Conservation (phyloP, 352 stramenopile genomes). For the Globisporangium mamillatum region DNA sequence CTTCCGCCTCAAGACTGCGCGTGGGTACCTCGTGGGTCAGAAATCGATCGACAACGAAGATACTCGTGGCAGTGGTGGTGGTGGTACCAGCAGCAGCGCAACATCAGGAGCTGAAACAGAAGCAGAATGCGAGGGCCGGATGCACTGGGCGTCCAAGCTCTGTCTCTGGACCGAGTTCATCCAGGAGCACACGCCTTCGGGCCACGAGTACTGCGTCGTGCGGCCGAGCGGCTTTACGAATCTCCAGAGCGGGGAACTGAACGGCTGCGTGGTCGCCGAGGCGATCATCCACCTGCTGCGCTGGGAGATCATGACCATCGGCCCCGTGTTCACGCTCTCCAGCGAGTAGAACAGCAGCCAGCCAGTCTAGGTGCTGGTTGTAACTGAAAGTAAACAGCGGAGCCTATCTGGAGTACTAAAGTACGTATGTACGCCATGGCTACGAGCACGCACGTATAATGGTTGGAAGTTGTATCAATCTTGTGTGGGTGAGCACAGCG, state of each 20-base stretch:
- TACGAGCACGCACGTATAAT: no score
- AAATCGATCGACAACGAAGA: constrained; percentile 26
- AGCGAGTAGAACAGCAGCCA: background rate
- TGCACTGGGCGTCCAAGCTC: constrained; percentile 6
- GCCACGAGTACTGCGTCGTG: constrained; percentile 25
- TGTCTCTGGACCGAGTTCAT: constrained; percentile 16
- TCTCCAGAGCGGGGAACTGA: constrained; percentile 9
- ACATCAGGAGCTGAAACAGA: background rate
- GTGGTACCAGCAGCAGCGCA: background rate
- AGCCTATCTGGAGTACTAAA: no score
- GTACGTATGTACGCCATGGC: no score
- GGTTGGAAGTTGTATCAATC: no score
- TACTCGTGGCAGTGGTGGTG: background rate
- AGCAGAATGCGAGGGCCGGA: constrained; percentile 13
- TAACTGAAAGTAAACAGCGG: no score
- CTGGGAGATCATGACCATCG: constrained; percentile 57
- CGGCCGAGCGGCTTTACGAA: constrained; percentile 12
- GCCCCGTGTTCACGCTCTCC: constrained; percentile 29
- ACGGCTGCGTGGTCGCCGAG: constrained; percentile 41
- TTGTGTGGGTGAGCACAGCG: no score
- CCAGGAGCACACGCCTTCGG: background rate
- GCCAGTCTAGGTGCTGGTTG: no score
- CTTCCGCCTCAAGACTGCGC: constrained; percentile 44
- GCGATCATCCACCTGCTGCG: constrained; percentile 51
- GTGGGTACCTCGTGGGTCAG: constrained; percentile 33